Evolutionary conservation across 2,329 filamentous ascomycete species (phyloP).

Genomic region (Rhynchosporium graminicola): DNA sequence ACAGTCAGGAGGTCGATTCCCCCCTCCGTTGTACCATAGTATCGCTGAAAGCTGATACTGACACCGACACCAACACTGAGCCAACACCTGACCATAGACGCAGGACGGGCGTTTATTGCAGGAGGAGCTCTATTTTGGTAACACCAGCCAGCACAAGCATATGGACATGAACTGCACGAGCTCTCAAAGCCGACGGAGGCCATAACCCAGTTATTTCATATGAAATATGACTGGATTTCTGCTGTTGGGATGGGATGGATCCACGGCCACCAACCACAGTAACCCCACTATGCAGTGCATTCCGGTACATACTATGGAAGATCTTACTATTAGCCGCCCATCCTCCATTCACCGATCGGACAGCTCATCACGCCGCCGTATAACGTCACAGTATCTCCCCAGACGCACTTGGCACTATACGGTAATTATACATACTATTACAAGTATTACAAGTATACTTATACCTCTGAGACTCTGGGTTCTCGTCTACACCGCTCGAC

Average conservation of each 20-base stretch:
- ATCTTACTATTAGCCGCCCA: constrained; percentile 9
- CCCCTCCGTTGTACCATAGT: constrained; percentile 20
- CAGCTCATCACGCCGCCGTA: neutral
- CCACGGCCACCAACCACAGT: neutral
- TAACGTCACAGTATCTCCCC: constrained; percentile 3
- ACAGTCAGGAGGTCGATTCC: constrained; percentile 25
- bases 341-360: constrained; percentile 8
- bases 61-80: constrained; percentile 23
- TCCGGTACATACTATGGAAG: constrained; percentile 6
- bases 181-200: constrained; percentile 25
- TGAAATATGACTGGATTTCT: neutral
- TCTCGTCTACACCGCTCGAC: constrained; percentile 28
- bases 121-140: constrained; percentile 4
- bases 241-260: neutral
- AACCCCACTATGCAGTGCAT: neutral
- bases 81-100: constrained; percentile 23
- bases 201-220: constrained; percentile 4
- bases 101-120: constrained; percentile 21
- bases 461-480: constrained; percentile 23
- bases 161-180: neutral
- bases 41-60: constrained; percentile 36
- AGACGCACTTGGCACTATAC: neutral
- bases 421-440: no score
- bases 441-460: constrained; percentile 15
- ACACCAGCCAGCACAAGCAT: neutral